Percentiles rank a stretch among this genome's conserved stretches.
phyloP scores from a whole-genome alignment of 2,329 filamentous ascomycete genomes.

The Metarhizium rileyi region DNA sequence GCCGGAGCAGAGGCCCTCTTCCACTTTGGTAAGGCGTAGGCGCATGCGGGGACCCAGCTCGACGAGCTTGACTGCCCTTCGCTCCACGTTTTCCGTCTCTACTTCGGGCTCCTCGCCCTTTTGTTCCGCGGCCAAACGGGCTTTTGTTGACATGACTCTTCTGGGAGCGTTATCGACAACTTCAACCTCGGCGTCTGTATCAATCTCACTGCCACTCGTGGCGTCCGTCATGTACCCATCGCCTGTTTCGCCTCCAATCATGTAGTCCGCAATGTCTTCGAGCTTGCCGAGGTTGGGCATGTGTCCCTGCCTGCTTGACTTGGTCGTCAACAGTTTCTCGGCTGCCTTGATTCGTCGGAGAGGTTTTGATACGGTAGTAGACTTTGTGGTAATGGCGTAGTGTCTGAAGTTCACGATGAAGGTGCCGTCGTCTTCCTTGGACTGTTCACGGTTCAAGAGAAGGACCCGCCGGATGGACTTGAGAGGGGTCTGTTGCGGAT shows the following conservation, averaged over 20 bases:
- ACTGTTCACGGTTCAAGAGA: conserved; percentile 72
- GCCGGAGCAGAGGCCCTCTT: conserved; percentile 82
- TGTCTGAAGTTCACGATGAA: conserved; percentile 85
- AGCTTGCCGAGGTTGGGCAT: conserved; percentile 86
- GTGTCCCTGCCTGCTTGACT: conserved; percentile 52
- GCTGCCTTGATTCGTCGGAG: conserved; percentile 77
- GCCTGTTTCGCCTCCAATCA: conserved; percentile 71
- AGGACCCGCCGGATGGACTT: conserved; percentile 89
- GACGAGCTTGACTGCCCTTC: conserved; percentile 80
- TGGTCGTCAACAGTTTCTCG: conserved; percentile 60
- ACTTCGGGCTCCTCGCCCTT: conserved; percentile 33
- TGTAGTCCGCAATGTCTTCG: conserved; percentile 88
- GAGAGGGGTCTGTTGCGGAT: conserved; percentile 79
- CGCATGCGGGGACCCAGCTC: conserved; percentile 88
- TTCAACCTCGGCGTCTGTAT: conserved; percentile 94
- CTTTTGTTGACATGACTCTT: conserved; percentile 49
- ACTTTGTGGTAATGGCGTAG: conserved; percentile 88
- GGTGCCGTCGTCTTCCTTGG: conserved; percentile 49
- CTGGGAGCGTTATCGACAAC: conserved; percentile 56
- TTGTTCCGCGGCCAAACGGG: conserved; percentile 30
- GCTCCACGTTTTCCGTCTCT: conserved; percentile 57
- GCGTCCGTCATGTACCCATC: conserved; percentile 75
- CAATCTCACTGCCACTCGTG: conserved; percentile 80
- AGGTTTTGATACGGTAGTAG: conserved; percentile 73
- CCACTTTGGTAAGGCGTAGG: conserved; percentile 85